Base-by-base conservation (phyloP, 306 rosid species). In the Quercus robur region DNA sequence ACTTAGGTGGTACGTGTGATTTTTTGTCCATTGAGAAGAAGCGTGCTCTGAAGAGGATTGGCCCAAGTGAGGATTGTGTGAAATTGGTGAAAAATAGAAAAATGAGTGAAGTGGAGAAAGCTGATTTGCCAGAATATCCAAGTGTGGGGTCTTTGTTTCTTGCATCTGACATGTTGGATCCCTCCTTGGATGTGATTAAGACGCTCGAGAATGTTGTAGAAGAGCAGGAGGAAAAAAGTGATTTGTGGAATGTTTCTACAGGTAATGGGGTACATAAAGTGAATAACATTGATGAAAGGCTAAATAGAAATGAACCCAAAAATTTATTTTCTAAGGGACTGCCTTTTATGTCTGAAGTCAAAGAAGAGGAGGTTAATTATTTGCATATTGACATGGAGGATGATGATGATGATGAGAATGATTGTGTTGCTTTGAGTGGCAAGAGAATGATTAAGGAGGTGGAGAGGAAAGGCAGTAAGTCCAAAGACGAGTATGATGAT, bases 1-100 rank as follows among this genome's bases (percentile, higher is more conserved):
- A 91, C 33, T 86, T 94, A 85, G 90, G 79, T 76, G 83, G 97
- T 3, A 94, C 49, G 85, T 93, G 93, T 72, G 97, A 89, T 83
- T 66, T 79, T 70, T 74, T 93, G 69, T 89, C 99, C 3, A 84
- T 93, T 55, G 92, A 91, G 75, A 93, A 84, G 82, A 87, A 82
- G 80, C 81, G 58, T 17, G 73, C 25, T 56, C 71, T 81, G 0
- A 86, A 81, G 54, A 77, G 78, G 69, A 6, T 28, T 3, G 82
- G 38, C 4, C 9, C 56, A 7, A 77, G 77, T 57, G 92, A 78
- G 51, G 73, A 70, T 63, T 68, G 78, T 59, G 69, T 75, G 6
- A 57, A 62, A 56, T 33, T 59, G 35, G 76, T 18, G 26, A 56
- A 35, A 58, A 59, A 80, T 57, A 81, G 87, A 58, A 81, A 76